A percentile compares a stretch with the other conserved stretches of the same genome.
Conservation (phyloP, 2,329 filamentous ascomycete genomes). For the Calonectria pauciramosa region DNA sequence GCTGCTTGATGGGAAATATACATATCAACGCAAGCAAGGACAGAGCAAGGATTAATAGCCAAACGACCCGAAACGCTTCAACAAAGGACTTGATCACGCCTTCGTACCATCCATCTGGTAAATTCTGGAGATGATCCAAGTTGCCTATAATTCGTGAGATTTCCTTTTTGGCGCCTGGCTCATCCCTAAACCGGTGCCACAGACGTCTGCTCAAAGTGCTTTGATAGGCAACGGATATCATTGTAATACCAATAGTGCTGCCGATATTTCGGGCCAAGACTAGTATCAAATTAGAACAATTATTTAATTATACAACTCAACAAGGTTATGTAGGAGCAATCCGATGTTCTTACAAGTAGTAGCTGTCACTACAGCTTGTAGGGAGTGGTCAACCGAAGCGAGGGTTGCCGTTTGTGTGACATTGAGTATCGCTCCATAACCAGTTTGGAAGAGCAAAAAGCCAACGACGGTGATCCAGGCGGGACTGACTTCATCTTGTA, state of each 20-base stretch:
- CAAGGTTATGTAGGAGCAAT: no score
- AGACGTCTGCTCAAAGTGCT: background rate
- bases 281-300: background rate
- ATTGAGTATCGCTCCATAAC: slow-evolving; percentile 78
- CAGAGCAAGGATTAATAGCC: slow-evolving; percentile 5
- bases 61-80: slow-evolving; percentile 21
- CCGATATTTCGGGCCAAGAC: slow-evolving; percentile 15
- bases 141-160: slow-evolving; percentile 15
- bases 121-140: background rate
- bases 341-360: background rate
- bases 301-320: background rate
- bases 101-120: slow-evolving; percentile 6
- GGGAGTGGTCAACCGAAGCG: slow-evolving; percentile 7
- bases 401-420: slow-evolving; percentile 23
- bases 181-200: background rate
- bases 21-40: slow-evolving; percentile 15
- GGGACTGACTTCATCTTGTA: background rate
- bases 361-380: slow-evolving; percentile 25
- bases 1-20: slow-evolving; percentile 19
- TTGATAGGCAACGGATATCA: slow-evolving; percentile 25
- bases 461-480: slow-evolving; percentile 51
- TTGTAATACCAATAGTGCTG: slow-evolving; percentile 19
- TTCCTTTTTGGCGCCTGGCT: background rate
- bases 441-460: slow-evolving; percentile 71
- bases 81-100: slow-evolving; percentile 19